Conservation (phyloP, 2,329 filamentous ascomycete species). For the Ascocoryne sarcoides region DNA sequence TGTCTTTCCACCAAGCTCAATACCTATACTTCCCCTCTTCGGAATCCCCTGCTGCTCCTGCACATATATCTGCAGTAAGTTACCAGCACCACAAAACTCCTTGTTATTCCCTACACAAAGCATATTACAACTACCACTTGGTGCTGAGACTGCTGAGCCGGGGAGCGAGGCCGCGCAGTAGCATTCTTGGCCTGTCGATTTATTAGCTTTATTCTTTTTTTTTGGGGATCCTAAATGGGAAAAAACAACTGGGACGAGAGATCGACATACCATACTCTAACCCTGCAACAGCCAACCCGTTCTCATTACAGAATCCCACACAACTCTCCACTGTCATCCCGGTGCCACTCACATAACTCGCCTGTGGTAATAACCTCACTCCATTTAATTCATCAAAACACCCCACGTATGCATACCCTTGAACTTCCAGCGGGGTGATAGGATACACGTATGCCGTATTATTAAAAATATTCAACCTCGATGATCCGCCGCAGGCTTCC, state of each 20-base stretch:
- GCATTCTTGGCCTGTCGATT: constrained; percentile 17
- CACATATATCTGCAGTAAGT: constrained; percentile 16
- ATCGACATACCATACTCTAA: constrained; percentile 25
- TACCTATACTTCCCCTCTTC: not conserved
- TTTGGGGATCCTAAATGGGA: not conserved
- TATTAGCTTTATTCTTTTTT: not conserved
- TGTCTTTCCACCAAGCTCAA: not conserved
- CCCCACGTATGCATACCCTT: constrained; percentile 19
- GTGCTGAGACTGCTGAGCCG: constrained; percentile 9
- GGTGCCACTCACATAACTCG: constrained; percentile 12
- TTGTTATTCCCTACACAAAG: constrained; percentile 21
- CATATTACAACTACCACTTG: constrained; percentile 17
- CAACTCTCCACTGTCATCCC: constrained; percentile 27
- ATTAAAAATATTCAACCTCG: constrained; percentile 9
- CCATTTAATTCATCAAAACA: constrained; percentile 23
- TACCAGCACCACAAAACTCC: constrained; percentile 26
- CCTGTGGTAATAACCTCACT: constrained; percentile 13
- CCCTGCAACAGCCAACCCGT: constrained; percentile 24
- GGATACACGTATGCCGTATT: constrained; percentile 11
- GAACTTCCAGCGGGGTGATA: constrained; percentile 8
- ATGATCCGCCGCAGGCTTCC: constrained; percentile 17
- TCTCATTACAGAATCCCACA: constrained; percentile 21
- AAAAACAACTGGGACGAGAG: not conserved
- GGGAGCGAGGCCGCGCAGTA: constrained; percentile 28
- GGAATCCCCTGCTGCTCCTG: not conserved